phyloP scores from a whole-genome alignment of 306 rosid genomes.

The Cucurbita pepo region DNA sequence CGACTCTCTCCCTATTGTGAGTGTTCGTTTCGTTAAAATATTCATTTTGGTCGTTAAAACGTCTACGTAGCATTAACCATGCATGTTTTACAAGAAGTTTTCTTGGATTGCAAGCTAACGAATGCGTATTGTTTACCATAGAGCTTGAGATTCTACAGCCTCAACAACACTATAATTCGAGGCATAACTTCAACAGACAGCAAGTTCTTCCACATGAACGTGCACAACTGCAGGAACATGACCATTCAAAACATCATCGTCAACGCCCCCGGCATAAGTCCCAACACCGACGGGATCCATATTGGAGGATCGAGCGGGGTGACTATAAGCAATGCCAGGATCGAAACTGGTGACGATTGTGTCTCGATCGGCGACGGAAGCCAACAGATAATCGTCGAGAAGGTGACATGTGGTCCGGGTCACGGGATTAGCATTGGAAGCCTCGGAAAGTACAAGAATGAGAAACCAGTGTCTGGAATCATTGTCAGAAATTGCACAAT shows the following conservation, averaged over 20 bases:
- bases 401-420: constrained; percentile 26
- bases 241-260: constrained; percentile 12
- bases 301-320: constrained; percentile 21
- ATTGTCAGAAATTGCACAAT: constrained; percentile 3
- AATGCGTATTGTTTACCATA: background rate
- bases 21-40: background rate
- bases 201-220: constrained; percentile 24
- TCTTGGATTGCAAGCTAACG: background rate
- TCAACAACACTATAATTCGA: constrained; percentile 7
- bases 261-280: constrained; percentile 18
- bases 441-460: constrained; percentile 8
- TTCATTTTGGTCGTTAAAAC: background rate
- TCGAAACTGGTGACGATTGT: constrained; percentile 33
- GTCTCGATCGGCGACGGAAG: constrained; percentile 37
- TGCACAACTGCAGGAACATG: constrained; percentile 17
- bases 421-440: constrained; percentile 45
- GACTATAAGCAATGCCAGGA: constrained; percentile 7
- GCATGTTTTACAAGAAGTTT: background rate
- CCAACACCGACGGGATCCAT: constrained; percentile 39
- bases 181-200: constrained; percentile 23
- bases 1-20: constrained; percentile 5
- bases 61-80: background rate
- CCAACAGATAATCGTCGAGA: background rate
- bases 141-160: constrained; percentile 20
- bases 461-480: constrained; percentile 6